Conservation (phyloP, 208 protist genomes). For the Crithidia brevicula region DNA sequence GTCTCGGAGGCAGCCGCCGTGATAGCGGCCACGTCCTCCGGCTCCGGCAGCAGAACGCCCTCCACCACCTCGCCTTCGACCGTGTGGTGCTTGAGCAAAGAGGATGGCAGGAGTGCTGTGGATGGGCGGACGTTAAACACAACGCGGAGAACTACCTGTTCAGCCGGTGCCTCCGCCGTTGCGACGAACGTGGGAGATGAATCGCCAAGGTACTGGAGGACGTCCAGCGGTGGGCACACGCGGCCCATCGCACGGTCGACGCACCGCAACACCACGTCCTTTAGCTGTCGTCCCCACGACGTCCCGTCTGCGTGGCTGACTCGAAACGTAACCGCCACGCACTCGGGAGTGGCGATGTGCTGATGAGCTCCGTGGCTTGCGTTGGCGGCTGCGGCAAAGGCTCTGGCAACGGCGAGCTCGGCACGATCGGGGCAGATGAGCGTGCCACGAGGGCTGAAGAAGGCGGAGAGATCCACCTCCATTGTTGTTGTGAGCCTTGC, state of each 20-base stretch:
- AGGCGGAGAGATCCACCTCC: conserved; percentile 20
- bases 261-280: conserved; percentile 66
- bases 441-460: conserved; percentile 4
- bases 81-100: conserved; percentile 12
- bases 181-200: conserved; percentile 29
- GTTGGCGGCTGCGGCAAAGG: conserved; percentile 45
- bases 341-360: neutral
- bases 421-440: conserved; percentile 16
- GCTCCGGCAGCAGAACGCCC: conserved; percentile 1
- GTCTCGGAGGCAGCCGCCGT: conserved; percentile 26
- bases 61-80: conserved; percentile 33
- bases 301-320: neutral
- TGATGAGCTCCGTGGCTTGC: neutral
- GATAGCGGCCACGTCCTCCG: conserved; percentile 2
- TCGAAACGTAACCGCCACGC: conserved; percentile 6
- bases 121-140: conserved; percentile 31
- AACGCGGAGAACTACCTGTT: conserved; percentile 8
- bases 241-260: conserved; percentile 77
- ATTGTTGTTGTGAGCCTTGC: conserved; percentile 3
- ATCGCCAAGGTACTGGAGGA: conserved; percentile 48
- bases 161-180: neutral
- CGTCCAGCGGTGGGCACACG: conserved; percentile 75
- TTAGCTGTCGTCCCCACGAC: conserved; percentile 20
- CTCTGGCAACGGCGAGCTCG: conserved; percentile 30
- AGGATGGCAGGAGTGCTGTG: conserved; percentile 1